Evolutionary conservation across 2,329 filamentous ascomycete genomes (phyloP), one percentile per base, ranked within the genome.

Genomic region (Cladophialophora bantiana): DNA sequence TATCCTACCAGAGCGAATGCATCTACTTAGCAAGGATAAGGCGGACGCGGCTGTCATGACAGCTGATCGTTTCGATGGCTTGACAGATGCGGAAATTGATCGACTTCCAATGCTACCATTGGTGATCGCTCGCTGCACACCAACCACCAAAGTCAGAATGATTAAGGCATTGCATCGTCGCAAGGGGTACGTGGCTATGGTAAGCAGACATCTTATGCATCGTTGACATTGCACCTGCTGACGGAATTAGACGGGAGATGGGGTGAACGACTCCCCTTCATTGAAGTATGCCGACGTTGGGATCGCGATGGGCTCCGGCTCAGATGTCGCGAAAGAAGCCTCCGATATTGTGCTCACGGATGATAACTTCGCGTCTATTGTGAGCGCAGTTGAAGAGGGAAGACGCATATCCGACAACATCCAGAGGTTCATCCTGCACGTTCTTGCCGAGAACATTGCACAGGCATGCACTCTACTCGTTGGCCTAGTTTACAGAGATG

Each of bases 321-420:
- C 90, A 6, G 92, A 96, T 73, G 92, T 96, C 4, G 92, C 93
- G 69, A 96, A 95, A 78, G 78, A 80, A 71, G 77, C 85, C 76
- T 83, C 92, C 72, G 77, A 91, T 71, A 88, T 91, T 64, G 86
- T 91, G 12, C 78, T 91, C 18, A 88, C 90, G 0, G 91, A 94
- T 74, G 92, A 95, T 80, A 94, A 94, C 80, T 96, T 96, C 78
- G 91, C 93, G 72, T 92, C 89, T 0, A 95, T 96, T 68, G 88
- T 95, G 18, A 87, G 92, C 48, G 92, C 91, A 5, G 92, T 95
- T 71, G 90, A 92, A 73, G 91, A 95, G 78, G 92, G 92, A 36
- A 88, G 92, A 2, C 87, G 92, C 71, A 94, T 94, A 82, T 94
- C 94, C 74, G 91, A 94, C 79, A 95, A 95, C 73, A 93, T 95